Evolutionary conservation across 2,329 filamentous ascomycete genomes (phyloP).

Genomic region (Blastomyces silverae): DNA sequence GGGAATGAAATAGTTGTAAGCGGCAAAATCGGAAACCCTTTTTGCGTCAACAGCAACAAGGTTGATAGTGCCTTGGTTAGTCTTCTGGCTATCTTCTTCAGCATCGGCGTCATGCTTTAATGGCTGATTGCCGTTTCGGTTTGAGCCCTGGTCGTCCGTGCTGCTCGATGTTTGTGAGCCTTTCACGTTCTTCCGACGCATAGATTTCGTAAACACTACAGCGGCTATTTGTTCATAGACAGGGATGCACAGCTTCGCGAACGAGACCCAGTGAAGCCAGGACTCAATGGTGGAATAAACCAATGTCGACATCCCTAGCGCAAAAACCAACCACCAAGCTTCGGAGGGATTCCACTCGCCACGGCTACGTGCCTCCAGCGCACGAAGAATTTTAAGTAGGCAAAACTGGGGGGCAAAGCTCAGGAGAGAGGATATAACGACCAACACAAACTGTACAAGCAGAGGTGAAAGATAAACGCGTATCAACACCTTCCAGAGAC

Average conservation of each 20-base stretch:
- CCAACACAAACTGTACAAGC: conserved; percentile 53
- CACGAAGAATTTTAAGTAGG: conserved; percentile 58
- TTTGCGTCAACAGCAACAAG: conserved; percentile 69
- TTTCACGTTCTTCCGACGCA: conserved; percentile 71
- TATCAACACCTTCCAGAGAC: conserved; percentile 56
- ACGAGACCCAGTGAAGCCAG: conserved; percentile 61
- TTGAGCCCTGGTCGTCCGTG: conserved; percentile 23
- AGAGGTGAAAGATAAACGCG: conserved; percentile 53
- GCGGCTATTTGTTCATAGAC: conserved; percentile 63
- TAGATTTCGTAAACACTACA: conserved; percentile 68
- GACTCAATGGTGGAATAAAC: conserved; percentile 54
- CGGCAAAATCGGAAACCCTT: conserved; percentile 61
- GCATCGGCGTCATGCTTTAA: conserved; percentile 30
- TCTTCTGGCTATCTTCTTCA: conserved; percentile 48
- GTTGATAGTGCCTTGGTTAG: conserved; percentile 66
- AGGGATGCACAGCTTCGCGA: conserved; percentile 56
- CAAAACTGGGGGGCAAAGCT: conserved; percentile 65
- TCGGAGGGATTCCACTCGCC: conserved; percentile 46
- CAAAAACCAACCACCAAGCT: conserved; percentile 62
- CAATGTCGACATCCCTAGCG: conserved; percentile 55
- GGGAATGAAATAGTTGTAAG: conserved; percentile 59
- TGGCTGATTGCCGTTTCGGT: conserved; percentile 30
- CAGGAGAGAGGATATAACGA: conserved; percentile 50
- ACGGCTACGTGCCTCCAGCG: conserved; percentile 52
- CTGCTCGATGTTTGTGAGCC: conserved; percentile 42